Conservation (phyloP, 2,329 filamentous ascomycete genomes). For the Hypoxylon sp. region DNA sequence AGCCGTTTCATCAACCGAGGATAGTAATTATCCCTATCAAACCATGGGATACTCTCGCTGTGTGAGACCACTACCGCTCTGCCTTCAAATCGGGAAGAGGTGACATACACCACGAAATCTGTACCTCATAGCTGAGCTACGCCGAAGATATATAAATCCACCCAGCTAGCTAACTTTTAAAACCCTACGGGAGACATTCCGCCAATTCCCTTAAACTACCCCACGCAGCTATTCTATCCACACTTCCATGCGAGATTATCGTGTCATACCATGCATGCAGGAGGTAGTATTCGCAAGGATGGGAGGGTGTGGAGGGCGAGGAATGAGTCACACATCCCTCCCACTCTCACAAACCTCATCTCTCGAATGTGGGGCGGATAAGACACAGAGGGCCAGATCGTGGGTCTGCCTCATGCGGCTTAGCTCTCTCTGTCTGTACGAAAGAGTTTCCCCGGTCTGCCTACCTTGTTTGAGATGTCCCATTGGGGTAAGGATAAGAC, state of each 20-base stretch:
- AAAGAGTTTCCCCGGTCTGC: conserved; percentile 23
- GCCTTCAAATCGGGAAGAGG: no score
- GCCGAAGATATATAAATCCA: background rate
- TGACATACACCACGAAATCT: background rate
- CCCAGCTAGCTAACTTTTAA: background rate
- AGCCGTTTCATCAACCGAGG: no score
- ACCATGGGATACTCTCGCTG: no score
- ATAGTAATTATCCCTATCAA: no score
- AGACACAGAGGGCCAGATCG: background rate
- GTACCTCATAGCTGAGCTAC: background rate
- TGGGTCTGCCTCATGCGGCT: conserved; percentile 6
- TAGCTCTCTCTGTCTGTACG: conserved; percentile 29
- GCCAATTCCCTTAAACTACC: conserved; percentile 1
- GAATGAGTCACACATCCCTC: conserved; percentile 38
- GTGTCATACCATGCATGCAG: conserved; percentile 9
- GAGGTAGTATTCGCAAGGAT: background rate
- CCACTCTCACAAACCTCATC: conserved; percentile 6
- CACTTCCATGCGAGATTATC: conserved; percentile 34
- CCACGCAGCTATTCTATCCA: conserved; percentile 15
- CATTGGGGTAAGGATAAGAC: conserved; percentile 5
- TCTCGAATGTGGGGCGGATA: conserved; percentile 8
- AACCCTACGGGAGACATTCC: background rate
- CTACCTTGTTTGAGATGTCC: conserved; percentile 17
- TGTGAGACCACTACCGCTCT: no score
- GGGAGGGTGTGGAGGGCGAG: conserved; percentile 17